These are phyloP conservation scores for Dryas alaskensis DNA, from an alignment of 306 rosid species.

Conservation along the genomic window DNA sequence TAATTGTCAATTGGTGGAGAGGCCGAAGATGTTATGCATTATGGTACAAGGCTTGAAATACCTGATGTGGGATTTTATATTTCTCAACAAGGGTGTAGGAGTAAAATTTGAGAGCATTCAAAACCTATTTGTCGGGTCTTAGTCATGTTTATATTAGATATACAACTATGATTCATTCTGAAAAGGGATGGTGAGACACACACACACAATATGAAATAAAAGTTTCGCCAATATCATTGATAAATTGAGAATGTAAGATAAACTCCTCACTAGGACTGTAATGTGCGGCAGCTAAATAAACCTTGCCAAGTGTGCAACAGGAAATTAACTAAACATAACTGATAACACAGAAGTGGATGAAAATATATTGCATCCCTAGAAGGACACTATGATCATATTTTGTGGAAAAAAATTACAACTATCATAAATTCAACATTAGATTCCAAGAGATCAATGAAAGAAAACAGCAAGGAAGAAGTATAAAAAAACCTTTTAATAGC, in stretches of 20 bases:
- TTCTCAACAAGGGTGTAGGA: background rate
- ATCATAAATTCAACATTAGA: background rate
- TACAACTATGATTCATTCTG: background rate
- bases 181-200: background rate
- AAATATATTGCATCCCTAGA: background rate
- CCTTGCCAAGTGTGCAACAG: background rate
- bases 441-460: background rate
- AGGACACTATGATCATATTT: background rate
- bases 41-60: too few species aligned
- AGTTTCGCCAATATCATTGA: background rate
- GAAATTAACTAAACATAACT: background rate
- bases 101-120: background rate
- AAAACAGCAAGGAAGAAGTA: background rate
- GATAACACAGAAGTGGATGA: background rate
- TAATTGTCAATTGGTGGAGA: too few species aligned
- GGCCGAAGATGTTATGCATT: too few species aligned
- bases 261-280: background rate
- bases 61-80: too few species aligned
- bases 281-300: background rate
- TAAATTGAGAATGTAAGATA: background rate
- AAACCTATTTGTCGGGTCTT: slow-evolving; percentile 1
- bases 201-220: background rate
- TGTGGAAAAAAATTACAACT: background rate
- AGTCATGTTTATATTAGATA: background rate
- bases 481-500: slow-evolving; percentile 23